Evolutionary conservation across 179 eudicot genomes (phyloP), one percentile per base, ranked within the genome.

Genomic region (Silene coronaria): DNA sequence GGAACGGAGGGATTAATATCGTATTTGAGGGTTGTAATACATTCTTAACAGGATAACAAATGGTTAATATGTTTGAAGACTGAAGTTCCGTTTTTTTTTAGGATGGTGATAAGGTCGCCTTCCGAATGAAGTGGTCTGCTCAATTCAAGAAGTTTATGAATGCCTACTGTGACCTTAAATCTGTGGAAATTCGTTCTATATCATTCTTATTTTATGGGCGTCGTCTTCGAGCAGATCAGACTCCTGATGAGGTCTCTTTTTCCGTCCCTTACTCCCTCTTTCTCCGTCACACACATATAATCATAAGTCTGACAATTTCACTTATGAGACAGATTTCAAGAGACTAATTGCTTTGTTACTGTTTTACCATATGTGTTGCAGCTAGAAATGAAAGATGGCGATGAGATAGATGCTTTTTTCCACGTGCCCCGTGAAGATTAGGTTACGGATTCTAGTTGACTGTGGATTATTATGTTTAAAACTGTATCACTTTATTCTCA

Each of bases 321-420:
- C 34, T 30, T 30, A 3, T 30, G 34, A 30, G 34, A 30, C 34
- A 5, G 34, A 30, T 30, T 30, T 30, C n/a, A n/a, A n/a, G n/a
- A n/a, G n/a, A n/a, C n/a, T n/a, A n/a, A n/a, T n/a, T n/a, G n/a
- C n/a, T n/a, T n/a, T n/a, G n/a, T n/a, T n/a, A n/a, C n/a, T n/a
- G n/a, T n/a, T n/a, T n/a, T n/a, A n/a, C n/a, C n/a, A n/a, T 30
- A 3, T 27, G 3, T 30, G 17, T 64, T 24, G n/a, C 77, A 80
- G 83, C 38, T 80, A 74, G 80, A 80, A 67, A 80, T 80, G 83
- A 80, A 80, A 46, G 83, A 80, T 30, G 83, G 83, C 17, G 83
- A 80, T 58, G 83, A 80, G 77, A 80, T 80, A 76, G 77, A 80
- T 66, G 80, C 80, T 38, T 76, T 80, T 79, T 77, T 80, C 34